These are phyloP conservation scores for Sporothrix pallida DNA, from an alignment of 2,329 filamentous ascomycete species.

Conservation along the genomic window DNA sequence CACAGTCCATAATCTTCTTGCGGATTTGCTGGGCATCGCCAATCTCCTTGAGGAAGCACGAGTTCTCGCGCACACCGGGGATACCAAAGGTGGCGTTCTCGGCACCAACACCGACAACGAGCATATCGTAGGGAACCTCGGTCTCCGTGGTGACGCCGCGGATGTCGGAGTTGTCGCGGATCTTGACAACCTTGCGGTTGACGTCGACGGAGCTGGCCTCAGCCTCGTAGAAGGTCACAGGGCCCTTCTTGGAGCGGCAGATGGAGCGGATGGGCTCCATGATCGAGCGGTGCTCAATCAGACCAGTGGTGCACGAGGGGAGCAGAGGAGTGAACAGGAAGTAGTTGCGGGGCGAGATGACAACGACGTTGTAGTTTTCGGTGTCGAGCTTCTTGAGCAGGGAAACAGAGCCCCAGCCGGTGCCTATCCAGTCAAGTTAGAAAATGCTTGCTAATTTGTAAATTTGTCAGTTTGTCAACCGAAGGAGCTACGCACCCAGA, in stretches of 20 bases:
- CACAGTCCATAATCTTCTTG: slow-evolving; percentile 99
- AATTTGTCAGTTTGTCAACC: background rate
- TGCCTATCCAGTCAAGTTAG: slow-evolving; percentile 62
- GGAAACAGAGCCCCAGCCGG: slow-evolving; percentile 93
- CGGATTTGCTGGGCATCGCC: slow-evolving; percentile 93
- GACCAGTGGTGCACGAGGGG: slow-evolving; percentile 95
- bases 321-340: slow-evolving; percentile 98
- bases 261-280: slow-evolving; percentile 99
- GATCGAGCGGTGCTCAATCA: slow-evolving; percentile 98
- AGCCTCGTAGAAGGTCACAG: slow-evolving; percentile 97
- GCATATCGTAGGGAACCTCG: slow-evolving; percentile 96
- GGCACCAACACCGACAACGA: slow-evolving; percentile 94
- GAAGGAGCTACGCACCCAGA: slow-evolving; percentile 66
- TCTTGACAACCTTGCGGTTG: slow-evolving; percentile 83
- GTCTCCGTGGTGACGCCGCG: slow-evolving; percentile 82
- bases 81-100: slow-evolving; percentile 99
- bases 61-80: slow-evolving; percentile 90
- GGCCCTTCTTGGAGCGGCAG: slow-evolving; percentile 89
- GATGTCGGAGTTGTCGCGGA: slow-evolving; percentile 91
- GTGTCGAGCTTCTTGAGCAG: slow-evolving; percentile 98
- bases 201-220: slow-evolving; percentile 95
- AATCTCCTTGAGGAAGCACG: slow-evolving; percentile 98
- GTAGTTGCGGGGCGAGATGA: slow-evolving; percentile 98
- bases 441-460: background rate
- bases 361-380: slow-evolving; percentile 97